Percentiles rank a stretch among this genome's conserved stretches.
phyloP scores from a whole-genome alignment of 805 yeast species.

The Spathaspora sp. region DNA sequence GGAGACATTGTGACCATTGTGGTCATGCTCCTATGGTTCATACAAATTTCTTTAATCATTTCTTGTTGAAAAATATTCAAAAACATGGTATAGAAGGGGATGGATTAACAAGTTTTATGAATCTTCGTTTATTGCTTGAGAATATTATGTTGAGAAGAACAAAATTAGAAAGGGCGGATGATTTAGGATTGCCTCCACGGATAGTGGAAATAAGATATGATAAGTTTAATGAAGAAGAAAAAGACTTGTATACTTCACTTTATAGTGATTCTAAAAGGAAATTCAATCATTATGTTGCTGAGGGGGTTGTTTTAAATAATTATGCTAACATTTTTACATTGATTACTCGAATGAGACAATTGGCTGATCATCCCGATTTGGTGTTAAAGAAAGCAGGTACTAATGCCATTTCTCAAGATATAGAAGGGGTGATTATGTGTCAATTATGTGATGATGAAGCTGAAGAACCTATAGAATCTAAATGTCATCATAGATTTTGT shows the following conservation, averaged over 20 bases:
- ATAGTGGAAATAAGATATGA: constrained; percentile 86
- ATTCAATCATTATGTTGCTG: constrained; percentile 89
- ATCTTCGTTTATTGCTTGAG: constrained; percentile 68
- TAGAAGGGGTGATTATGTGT: constrained; percentile 66
- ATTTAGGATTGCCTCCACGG: constrained; percentile 94
- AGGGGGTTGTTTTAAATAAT: constrained; percentile 93
- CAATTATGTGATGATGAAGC: constrained; percentile 97
- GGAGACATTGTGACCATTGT: constrained; percentile 81
- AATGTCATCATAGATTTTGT: constrained; percentile 92
- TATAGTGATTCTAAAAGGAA: constrained; percentile 84
- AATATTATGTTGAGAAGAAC: constrained; percentile 93
- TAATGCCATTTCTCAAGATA: constrained; percentile 31
- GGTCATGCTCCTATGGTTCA: constrained; percentile 94
- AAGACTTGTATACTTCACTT: constrained; percentile 83
- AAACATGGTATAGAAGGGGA: constrained; percentile 78
- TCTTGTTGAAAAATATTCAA: constrained; percentile 91
- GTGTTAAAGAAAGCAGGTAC: constrained; percentile 69
- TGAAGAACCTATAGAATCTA: constrained; percentile 92
- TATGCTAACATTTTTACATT: constrained; percentile 96
- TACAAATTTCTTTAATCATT: constrained; percentile 92
- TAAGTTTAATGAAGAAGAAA: constrained; percentile 89
- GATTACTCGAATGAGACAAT: constrained; percentile 94
- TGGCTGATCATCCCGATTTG: constrained; percentile 97
- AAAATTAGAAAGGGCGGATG: constrained; percentile 94
- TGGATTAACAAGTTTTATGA: constrained; percentile 72